These are phyloP conservation scores for Canariomyces notabilis DNA, from an alignment of 2,329 filamentous ascomycete species.

Conservation along the genomic window DNA sequence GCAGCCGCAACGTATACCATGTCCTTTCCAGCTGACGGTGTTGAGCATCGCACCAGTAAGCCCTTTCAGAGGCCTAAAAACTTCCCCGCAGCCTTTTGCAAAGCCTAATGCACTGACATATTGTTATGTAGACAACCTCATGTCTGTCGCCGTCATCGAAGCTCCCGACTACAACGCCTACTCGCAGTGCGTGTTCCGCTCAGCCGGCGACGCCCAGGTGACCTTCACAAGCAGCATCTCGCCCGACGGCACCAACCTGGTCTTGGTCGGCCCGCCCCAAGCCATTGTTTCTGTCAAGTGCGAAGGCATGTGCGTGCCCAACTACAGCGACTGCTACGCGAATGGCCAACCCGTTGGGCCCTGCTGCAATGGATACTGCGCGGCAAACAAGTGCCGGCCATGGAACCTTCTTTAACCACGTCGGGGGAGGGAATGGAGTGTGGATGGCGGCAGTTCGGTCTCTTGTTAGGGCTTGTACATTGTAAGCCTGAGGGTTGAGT, in stretches of 20 bases:
- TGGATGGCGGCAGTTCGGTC: no score
- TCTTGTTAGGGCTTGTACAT: no score
- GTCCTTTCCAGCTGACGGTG: slow-evolving; percentile 39
- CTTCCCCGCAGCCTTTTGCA: background rate
- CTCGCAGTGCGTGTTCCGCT: slow-evolving; percentile 40
- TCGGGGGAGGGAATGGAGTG: no score
- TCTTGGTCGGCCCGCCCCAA: slow-evolving; percentile 42
- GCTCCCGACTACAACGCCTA: slow-evolving; percentile 40
- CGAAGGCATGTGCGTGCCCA: slow-evolving; percentile 38
- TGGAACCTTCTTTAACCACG: no score
- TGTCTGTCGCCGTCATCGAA: slow-evolving; percentile 28
- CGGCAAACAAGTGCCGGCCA: slow-evolving; percentile 37
- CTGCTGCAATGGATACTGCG: slow-evolving; percentile 42
- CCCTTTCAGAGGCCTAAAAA: no score
- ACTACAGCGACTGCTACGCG: slow-evolving; percentile 36
- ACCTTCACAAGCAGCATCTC: slow-evolving; percentile 31
- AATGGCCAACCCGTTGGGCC: slow-evolving; percentile 34
- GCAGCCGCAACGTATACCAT: slow-evolving; percentile 39
- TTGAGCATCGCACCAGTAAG: slow-evolving; percentile 34
- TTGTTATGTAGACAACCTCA: slow-evolving; percentile 34
- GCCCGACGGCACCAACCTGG: slow-evolving; percentile 32
- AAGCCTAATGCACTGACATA: background rate
- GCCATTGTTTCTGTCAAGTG: slow-evolving; percentile 40
- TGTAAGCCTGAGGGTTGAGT: no score
- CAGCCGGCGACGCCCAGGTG: slow-evolving; percentile 29